Conservation (phyloP, 2,329 filamentous ascomycete genomes). For the Monosporascus sp. region DNA sequence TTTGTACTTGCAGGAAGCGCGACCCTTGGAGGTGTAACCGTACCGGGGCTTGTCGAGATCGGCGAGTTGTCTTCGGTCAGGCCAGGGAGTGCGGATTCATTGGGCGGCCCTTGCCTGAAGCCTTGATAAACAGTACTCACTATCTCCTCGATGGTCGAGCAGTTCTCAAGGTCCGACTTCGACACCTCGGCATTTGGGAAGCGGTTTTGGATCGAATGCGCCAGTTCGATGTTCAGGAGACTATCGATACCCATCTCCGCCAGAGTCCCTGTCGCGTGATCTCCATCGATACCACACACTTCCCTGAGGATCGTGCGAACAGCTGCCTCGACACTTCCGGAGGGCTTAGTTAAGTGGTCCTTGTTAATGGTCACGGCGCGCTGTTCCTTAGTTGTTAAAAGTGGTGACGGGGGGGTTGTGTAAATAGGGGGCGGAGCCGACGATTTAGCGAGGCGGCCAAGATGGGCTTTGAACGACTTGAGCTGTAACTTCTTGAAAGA, state of each 20-base stretch:
- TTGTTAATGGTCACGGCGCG: neutral
- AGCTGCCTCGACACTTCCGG: neutral
- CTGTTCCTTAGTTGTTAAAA: neutral
- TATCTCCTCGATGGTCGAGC: slow-evolving; percentile 4
- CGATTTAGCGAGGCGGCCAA: neutral
- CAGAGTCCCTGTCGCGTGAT: slow-evolving; percentile 26
- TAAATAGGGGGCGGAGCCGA: neutral
- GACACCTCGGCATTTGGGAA: slow-evolving; percentile 1
- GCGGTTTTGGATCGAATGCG: slow-evolving; percentile 3
- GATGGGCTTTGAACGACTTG: slow-evolving; percentile 27
- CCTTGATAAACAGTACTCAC: slow-evolving; percentile 2
- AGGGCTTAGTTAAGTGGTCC: neutral
- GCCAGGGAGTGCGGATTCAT: neutral
- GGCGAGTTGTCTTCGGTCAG: slow-evolving; percentile 1
- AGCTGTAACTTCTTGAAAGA: slow-evolving; percentile 25
- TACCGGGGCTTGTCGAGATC: neutral
- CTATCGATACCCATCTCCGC: slow-evolving; percentile 20
- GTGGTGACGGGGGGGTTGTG: neutral
- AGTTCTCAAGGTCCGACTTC: slow-evolving; percentile 2
- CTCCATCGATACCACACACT: slow-evolving; percentile 46
- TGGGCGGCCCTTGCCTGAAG: slow-evolving; percentile 4
- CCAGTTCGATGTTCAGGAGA: slow-evolving; percentile 22
- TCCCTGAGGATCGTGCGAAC: slow-evolving; percentile 31
- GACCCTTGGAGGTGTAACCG: neutral
- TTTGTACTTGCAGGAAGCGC: neutral